phyloP scores from a whole-genome alignment of 805 yeast genomes.

The Saturnispora saitoi region DNA sequence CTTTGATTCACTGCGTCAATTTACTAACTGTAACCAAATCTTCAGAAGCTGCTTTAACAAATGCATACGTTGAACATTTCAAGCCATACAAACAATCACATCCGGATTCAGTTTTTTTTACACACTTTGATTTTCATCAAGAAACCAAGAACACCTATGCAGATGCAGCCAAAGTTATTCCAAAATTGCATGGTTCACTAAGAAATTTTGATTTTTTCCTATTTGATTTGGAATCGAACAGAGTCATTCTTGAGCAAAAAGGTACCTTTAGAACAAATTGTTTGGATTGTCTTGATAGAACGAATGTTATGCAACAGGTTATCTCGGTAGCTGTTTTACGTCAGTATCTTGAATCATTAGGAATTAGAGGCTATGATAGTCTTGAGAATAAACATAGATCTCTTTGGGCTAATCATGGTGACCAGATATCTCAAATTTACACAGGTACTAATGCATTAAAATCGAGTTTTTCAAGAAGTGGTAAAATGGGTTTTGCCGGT shows the following conservation, averaged over 20 bases:
- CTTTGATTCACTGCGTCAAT: conserved; percentile 84
- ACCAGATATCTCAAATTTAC: conserved; percentile 88
- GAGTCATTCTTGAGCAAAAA: conserved; percentile 63
- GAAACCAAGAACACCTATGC: conserved; percentile 89
- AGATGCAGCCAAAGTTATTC: conserved; percentile 64
- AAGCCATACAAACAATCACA: conserved; percentile 30
- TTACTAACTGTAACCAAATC: conserved; percentile 65
- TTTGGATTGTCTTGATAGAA: conserved; percentile 89
- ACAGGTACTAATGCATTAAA: conserved; percentile 97
- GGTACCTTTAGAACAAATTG: conserved; percentile 94
- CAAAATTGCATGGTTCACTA: conserved; percentile 54
- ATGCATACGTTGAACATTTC: conserved; percentile 56
- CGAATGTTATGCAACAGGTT: conserved; percentile 82
- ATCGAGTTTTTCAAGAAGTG: conserved; percentile 88
- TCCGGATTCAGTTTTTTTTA: conserved; percentile 42
- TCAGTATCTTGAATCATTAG: conserved; percentile 29
- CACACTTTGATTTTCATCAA: conserved; percentile 88
- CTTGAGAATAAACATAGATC: conserved; percentile 69
- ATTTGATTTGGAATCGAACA: conserved; percentile 48
- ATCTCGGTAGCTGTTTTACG: conserved; percentile 67
- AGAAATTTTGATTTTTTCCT: conserved; percentile 77
- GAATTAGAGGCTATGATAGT: conserved; percentile 35
- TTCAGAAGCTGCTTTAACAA: conserved; percentile 65
- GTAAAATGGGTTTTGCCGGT: conserved; percentile 94
- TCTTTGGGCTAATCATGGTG: conserved; percentile 98